phyloP scores from a whole-genome alignment of 1,139 yeast species.

The Yamadazyma oceani region DNA sequence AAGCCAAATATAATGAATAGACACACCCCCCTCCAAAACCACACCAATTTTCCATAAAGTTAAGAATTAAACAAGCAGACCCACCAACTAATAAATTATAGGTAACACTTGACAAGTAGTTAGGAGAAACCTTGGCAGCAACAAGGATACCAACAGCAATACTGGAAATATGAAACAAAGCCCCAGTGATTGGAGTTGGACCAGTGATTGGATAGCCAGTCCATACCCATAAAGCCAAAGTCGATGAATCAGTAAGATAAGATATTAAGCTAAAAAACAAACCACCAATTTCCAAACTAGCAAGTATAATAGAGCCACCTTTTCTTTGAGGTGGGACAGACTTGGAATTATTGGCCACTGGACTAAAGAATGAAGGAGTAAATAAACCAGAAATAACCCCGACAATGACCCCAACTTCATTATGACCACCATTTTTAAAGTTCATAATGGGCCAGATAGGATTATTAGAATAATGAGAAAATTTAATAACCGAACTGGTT shows the following conservation, averaged over 20 bases:
- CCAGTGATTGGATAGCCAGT: constrained; percentile 87
- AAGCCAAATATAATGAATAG: constrained; percentile 62
- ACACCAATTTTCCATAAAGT: constrained; percentile 66
- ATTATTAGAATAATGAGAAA: constrained; percentile 77
- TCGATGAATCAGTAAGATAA: constrained; percentile 78
- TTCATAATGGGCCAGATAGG: constrained; percentile 98
- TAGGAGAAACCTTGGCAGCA: constrained; percentile 27
- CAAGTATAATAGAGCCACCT: constrained; percentile 45
- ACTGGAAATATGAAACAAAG: constrained; percentile 61
- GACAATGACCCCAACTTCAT: constrained; percentile 64
- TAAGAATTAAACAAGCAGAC: constrained; percentile 49
- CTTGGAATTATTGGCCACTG: neutral
- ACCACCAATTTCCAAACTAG: constrained; percentile 77
- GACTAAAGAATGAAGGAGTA: constrained; percentile 35
- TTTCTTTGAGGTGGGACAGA: constrained; percentile 15
- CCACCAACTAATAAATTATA: constrained; percentile 43
- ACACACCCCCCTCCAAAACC: constrained; percentile 78
- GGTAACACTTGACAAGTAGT: constrained; percentile 23
- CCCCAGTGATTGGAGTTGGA: constrained; percentile 89
- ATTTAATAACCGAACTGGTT: constrained; percentile 71
- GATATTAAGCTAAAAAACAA: constrained; percentile 72
- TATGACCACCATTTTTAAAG: constrained; percentile 81
- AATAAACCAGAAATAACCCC: constrained; percentile 65
- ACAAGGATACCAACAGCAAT: constrained; percentile 55
- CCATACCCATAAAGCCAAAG: constrained; percentile 90